These are phyloP conservation scores for Epichloe sibirici DNA, from an alignment of 2,329 filamentous ascomycete genomes.

Conservation along the genomic window DNA sequence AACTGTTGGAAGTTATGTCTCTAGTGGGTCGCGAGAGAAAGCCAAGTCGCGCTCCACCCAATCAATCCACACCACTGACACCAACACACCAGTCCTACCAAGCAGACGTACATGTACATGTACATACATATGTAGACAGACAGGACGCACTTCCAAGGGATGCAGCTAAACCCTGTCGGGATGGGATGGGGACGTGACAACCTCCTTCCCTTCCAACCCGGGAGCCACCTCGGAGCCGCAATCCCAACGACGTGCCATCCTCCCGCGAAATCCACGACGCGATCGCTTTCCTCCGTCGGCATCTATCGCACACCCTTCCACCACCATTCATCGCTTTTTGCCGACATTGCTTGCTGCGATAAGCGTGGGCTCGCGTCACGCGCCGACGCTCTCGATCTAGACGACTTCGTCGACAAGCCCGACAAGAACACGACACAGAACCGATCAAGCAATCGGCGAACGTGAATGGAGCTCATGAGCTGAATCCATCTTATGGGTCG, in stretches of 20 bases:
- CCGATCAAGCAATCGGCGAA: neutral
- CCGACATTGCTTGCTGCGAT: neutral
- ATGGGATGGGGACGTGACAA: conserved; percentile 4
- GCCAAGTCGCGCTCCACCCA: neutral
- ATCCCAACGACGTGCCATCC: conserved; percentile 5
- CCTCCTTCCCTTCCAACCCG: neutral
- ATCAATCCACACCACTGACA: neutral
- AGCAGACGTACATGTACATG: too few relatives aligned
- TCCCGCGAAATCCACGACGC: conserved; percentile 1
- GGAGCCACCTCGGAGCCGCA: conserved; percentile 3
- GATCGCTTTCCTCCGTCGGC: neutral
- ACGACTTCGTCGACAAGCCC: neutral
- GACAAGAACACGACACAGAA: neutral
- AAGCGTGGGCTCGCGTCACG: neutral
- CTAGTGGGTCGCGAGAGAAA: neutral
- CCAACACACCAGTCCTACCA: too few relatives aligned
- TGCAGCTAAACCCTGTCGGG: conserved; percentile 8
- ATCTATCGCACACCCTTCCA: neutral
- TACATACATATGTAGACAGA: neutral
- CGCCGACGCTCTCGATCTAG: neutral
- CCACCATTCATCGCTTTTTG: neutral
- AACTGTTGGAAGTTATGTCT: too few relatives aligned
- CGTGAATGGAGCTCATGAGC: neutral
- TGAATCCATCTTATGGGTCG: too few relatives aligned
- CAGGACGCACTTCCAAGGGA: neutral